Evolutionary conservation across 306 rosid genomes (phyloP), one percentile per base, ranked within the genome.

Genomic region (Castanospermum australe): DNA sequence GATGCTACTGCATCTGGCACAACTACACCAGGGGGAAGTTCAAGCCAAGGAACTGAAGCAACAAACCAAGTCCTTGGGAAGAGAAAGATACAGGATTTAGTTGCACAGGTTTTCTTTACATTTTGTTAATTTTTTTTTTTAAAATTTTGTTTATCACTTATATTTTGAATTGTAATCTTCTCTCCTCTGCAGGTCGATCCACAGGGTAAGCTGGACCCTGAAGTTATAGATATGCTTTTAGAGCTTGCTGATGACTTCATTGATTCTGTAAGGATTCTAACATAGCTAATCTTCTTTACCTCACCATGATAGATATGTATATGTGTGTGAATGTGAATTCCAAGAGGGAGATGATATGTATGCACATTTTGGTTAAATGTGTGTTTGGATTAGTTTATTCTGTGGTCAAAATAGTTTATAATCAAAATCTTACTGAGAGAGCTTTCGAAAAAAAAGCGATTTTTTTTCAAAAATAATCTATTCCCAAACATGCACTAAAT

Each of bases 1-100:
- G 98, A 93, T 84, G 97, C 97, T 76, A 90, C 99, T 78, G 98
- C 89, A 68, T 95, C 99, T 80, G 97, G 99, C 28, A 67, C 94
- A 85, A 95, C 98, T 32, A 95, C 99, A 30, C 98, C 98, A 8
- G 99, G 99, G 67, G 99, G 99, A 68, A 96, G 99, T 83, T 96
- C 99, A 55, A 96, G 99, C 85, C 99, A 93, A 89, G 99, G 99
- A 84, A 95, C 96, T 6, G 98, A 96, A 84, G 92, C 97, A 17
- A 93, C 99, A 63, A 96, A 93, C 85, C 99, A 96, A 84, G 92
- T 96, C 69, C 99, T 96, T 80, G 99, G 99, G 72, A 96, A 96
- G 90, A 90, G 99, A 85, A 96, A 96, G 88, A 93, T 96, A 86
- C 98, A 93, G 54, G 99, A 96, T 84, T 87, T 96, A 86, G 99